Percentiles rank a stretch among this genome's conserved stretches.
phyloP scores from a whole-genome alignment of 202 grass and related monocot genomes.

The Setaria italica region DNA sequence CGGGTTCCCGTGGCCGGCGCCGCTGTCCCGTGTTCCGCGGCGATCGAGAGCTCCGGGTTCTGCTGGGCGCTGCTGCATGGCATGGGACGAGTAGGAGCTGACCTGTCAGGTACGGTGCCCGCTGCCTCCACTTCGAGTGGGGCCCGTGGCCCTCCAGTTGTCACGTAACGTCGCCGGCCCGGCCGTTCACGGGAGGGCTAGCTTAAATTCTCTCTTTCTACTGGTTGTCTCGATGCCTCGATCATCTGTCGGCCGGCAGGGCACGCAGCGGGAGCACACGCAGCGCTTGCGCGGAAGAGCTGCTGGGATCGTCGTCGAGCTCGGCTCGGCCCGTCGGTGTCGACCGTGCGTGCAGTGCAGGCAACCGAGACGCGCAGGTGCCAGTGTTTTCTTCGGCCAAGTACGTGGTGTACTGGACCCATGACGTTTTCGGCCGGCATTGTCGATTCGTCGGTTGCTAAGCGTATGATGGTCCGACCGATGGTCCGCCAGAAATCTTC shows the following conservation, averaged over 20 bases:
- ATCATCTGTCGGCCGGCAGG: not conserved
- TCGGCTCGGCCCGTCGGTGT: not conserved
- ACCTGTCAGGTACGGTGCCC: not conserved
- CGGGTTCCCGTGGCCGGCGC: not conserved
- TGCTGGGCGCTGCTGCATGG: not conserved
- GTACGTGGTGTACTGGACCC: not conserved
- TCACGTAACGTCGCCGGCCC: slow-evolving; percentile 16
- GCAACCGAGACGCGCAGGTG: not conserved
- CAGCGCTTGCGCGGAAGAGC: not conserved
- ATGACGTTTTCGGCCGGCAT: not conserved
- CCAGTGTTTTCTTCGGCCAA: not conserved
- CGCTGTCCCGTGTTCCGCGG: slow-evolving; percentile 37
- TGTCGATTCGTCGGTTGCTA: not conserved
- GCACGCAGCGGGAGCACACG: not conserved
- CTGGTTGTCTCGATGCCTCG: not conserved
- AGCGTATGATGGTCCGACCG: not conserved
- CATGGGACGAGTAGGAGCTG: not conserved
- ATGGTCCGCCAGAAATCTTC: not conserved
- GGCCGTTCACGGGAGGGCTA: slow-evolving; percentile 29
- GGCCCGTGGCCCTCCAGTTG: not conserved
- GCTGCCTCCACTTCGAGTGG: slow-evolving; percentile 14
- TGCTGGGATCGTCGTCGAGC: not conserved
- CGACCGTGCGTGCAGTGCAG: not conserved
- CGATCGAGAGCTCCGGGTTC: not conserved
- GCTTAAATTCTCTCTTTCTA: not conserved